A percentile compares a stretch with the other conserved stretches of the same genome.
Conservation (phyloP, 257 asterid species). For the Rhazya stricta region DNA sequence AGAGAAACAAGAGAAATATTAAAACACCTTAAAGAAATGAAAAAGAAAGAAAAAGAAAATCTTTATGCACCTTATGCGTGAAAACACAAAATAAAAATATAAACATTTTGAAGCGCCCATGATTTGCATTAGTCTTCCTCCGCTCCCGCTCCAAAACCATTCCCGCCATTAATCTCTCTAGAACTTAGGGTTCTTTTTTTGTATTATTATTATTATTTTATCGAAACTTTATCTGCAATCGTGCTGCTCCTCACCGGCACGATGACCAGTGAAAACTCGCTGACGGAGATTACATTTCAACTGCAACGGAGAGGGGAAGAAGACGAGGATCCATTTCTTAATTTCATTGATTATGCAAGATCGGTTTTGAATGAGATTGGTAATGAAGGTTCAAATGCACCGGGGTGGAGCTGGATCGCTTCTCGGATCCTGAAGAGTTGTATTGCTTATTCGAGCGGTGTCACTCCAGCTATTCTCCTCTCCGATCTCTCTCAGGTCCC, state of each 20-base stretch:
- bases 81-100: no score
- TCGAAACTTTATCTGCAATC: conserved; percentile 25
- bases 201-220: not conserved
- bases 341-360: conserved; percentile 56
- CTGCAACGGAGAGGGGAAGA: conserved; percentile 22
- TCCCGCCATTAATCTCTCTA: conserved; percentile 6
- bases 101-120: no score
- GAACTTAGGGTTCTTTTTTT: not conserved
- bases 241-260: conserved; percentile 26
- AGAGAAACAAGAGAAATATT: no score
- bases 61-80: no score
- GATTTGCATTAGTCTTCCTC: no score
- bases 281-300: conserved; percentile 41
- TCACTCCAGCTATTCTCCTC: conserved; percentile 89
- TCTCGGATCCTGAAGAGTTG: conserved; percentile 71
- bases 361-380: conserved; percentile 39
- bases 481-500: conserved; percentile 83
- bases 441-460: conserved; percentile 79
- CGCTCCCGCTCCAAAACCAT: no score
- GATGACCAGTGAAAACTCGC: conserved; percentile 31
- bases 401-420: conserved; percentile 89
- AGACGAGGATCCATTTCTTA: conserved; percentile 43
- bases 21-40: no score
- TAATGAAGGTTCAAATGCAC: conserved; percentile 34
- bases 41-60: no score